Conservation (phyloP, 768 basidiomycete species). For the Sporobolomyces pararoseus region DNA sequence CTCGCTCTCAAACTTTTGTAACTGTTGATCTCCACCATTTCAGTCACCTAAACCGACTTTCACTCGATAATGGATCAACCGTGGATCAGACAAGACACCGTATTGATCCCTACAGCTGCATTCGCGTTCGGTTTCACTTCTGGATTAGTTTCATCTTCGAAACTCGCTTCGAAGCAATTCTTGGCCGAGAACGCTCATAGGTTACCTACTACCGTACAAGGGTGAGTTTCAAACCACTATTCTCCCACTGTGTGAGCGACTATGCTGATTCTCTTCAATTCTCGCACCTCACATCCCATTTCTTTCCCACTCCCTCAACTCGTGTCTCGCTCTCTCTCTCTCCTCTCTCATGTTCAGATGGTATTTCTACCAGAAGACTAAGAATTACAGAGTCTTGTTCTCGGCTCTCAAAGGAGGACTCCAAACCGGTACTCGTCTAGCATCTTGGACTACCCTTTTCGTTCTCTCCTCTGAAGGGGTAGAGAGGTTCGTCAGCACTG, state of each 20-base stretch:
- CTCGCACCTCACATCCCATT: background rate
- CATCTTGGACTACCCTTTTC: constrained; percentile 30
- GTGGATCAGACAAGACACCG: constrained; percentile 18
- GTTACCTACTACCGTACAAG: constrained; percentile 74
- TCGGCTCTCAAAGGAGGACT: constrained; percentile 65
- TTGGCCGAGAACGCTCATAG: constrained; percentile 91
- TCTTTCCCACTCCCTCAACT: background rate
- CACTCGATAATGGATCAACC: background rate
- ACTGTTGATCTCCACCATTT: too few species aligned
- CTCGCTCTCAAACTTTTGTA: too few species aligned
- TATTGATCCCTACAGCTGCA: constrained; percentile 28
- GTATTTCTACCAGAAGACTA: constrained; percentile 95
- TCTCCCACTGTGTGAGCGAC: too few species aligned
- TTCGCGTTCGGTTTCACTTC: constrained; percentile 41
- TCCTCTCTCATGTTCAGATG: constrained; percentile 51
- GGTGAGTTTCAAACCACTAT: constrained; percentile 46
- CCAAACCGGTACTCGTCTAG: constrained; percentile 26
- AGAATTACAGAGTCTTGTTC: constrained; percentile 79
- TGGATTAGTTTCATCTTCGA: constrained; percentile 60
- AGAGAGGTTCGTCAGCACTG: constrained; percentile 4
- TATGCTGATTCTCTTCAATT: too few species aligned
- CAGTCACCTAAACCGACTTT: background rate
- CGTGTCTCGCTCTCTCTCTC: too few species aligned
- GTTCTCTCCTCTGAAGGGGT: constrained; percentile 21
- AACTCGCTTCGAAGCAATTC: constrained; percentile 69